These are phyloP conservation scores for Naganishia friedmannii DNA, from an alignment of 768 basidiomycete genomes.

Conservation along the genomic window DNA sequence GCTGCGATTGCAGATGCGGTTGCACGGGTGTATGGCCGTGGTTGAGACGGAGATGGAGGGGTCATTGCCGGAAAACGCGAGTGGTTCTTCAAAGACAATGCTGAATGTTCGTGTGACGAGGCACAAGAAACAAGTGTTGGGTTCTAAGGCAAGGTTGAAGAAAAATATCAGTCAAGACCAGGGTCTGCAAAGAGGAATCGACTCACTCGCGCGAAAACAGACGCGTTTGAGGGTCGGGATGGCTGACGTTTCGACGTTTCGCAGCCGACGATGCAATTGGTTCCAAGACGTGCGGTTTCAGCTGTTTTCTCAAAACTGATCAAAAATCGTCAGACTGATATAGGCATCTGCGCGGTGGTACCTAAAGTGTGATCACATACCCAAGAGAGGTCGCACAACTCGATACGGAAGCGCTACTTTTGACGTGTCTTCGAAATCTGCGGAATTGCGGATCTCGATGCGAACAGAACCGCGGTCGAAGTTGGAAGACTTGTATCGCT, in stretches of 20 bases:
- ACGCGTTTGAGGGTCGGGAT: not conserved
- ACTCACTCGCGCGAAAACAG: not conserved
- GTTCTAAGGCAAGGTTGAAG: not conserved
- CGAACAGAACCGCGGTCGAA: not conserved
- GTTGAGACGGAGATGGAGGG: slow-evolving; percentile 7
- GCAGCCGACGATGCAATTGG: not conserved
- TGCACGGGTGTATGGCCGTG: slow-evolving; percentile 15
- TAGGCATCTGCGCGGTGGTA: not conserved
- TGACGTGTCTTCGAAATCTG: slow-evolving; percentile 1
- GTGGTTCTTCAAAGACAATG: not conserved
- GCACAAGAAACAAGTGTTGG: not conserved
- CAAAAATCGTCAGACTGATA: not conserved
- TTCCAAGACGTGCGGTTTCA: not conserved
- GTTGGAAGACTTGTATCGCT: not conserved
- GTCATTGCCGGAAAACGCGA: not conserved
- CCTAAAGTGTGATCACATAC: not conserved
- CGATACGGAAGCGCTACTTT: slow-evolving; percentile 1
- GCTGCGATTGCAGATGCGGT: slow-evolving; percentile 18
- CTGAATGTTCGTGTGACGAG: not conserved
- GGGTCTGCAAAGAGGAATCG: not conserved
- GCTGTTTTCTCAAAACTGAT: not conserved
- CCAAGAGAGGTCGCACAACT: not conserved
- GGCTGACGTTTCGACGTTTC: not conserved
- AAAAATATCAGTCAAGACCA: not conserved
- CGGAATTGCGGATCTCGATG: slow-evolving; percentile 2